Conservation (phyloP, 768 basidiomycete genomes). For the Pisolithus marmoratus region DNA sequence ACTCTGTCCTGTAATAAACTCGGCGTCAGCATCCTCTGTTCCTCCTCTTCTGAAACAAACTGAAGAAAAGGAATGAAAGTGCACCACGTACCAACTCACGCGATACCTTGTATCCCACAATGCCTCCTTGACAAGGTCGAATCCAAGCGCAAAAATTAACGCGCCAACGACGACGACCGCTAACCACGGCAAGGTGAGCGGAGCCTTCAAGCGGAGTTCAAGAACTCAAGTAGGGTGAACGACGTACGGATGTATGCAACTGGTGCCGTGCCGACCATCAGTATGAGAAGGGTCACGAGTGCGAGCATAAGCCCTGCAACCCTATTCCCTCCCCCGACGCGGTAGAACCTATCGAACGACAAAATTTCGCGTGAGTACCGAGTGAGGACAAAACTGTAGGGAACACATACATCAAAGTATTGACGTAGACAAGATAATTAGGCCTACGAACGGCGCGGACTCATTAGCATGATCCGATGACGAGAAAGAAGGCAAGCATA, state of each 20-base stretch:
- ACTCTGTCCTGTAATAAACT: slow-evolving; percentile 50
- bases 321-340: slow-evolving; percentile 84
- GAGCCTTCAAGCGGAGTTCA: not conserved
- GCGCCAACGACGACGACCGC: slow-evolving; percentile 90
- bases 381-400: not conserved
- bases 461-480: too few species aligned
- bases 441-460: slow-evolving; percentile 38
- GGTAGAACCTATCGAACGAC: slow-evolving; percentile 61
- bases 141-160: slow-evolving; percentile 89
- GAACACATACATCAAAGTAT: slow-evolving; percentile 62
- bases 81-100: slow-evolving; percentile 56
- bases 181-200: slow-evolving; percentile 23
- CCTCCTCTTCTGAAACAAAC: too few species aligned
- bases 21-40: too few species aligned
- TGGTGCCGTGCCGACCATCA: slow-evolving; percentile 80
- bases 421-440: slow-evolving; percentile 85
- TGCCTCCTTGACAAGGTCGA: slow-evolving; percentile 93
- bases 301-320: slow-evolving; percentile 85
- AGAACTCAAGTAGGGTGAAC: not conserved
- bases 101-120: slow-evolving; percentile 93
- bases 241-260: slow-evolving; percentile 88
- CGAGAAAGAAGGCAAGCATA: slow-evolving; percentile 28
- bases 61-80: too few species aligned
- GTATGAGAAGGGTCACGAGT: slow-evolving; percentile 58
- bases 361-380: too few species aligned